Percentiles rank a stretch among this genome's conserved stretches.
Evolutionary conservation across 345 rosid genomes (phyloP).

Genomic region (Aquilaria malaccensis): DNA sequence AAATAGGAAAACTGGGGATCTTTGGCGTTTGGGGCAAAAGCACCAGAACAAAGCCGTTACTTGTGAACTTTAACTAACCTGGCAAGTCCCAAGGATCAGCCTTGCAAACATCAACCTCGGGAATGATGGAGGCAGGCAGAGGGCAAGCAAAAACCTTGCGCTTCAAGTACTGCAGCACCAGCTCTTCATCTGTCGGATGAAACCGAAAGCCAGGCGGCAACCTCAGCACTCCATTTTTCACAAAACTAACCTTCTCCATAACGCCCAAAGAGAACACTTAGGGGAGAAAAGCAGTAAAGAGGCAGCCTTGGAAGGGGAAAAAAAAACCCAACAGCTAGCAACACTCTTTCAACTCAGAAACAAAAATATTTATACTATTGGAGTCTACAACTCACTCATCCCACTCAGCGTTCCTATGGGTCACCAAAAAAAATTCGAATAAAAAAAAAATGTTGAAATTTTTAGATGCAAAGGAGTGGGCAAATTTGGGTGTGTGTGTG

Average conservation of each 20-base stretch:
- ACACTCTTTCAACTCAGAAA: not conserved
- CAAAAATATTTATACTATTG: not conserved
- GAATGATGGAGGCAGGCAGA: conserved; percentile 79
- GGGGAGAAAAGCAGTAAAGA: not conserved
- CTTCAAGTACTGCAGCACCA: conserved; percentile 66
- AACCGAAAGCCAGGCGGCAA: conserved; percentile 91
- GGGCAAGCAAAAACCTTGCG: conserved; percentile 58
- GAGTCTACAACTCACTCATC: conserved; percentile 6
- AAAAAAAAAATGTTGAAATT: not conserved
- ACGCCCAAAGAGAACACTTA: not conserved
- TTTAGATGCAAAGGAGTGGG: not conserved
- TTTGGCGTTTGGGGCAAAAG: too few relatives aligned
- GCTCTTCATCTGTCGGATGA: conserved; percentile 93
- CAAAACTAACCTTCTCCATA: conserved; percentile 51
- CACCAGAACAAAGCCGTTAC: not conserved
- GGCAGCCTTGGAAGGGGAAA: not conserved
- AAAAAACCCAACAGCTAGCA: not conserved
- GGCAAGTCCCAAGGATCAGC: conserved; percentile 97
- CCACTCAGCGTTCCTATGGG: conserved; percentile 2
- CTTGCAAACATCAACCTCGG: conserved; percentile 84
- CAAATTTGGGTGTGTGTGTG: not conserved
- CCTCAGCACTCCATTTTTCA: conserved; percentile 56
- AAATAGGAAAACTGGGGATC: not conserved
- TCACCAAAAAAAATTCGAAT: not conserved
- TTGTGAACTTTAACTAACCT: conserved; percentile 30